Evolutionary conservation across 169 alveolate species (phyloP).

Genomic region (Cryptosporidium baileyi): DNA sequence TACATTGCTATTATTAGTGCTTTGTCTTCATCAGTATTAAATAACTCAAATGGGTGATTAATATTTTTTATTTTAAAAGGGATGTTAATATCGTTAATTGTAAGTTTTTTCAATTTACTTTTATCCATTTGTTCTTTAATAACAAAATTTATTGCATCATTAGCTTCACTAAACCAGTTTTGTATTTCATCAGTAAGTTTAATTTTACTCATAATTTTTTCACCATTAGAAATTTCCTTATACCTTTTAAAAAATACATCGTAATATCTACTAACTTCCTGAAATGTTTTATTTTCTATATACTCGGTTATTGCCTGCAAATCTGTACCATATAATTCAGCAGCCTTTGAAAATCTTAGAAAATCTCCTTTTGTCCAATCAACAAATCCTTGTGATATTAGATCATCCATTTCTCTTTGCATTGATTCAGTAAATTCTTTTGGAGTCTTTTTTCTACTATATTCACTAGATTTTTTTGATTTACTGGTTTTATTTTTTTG

Average conservation of each 20-base stretch:
- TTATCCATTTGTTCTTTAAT: slow-evolving; percentile 22
- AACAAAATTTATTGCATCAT: slow-evolving; percentile 25
- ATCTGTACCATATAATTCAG: slow-evolving; percentile 82
- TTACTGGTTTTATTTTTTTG: slow-evolving; percentile 75
- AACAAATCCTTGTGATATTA: slow-evolving; percentile 80
- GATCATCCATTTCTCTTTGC: slow-evolving; percentile 58
- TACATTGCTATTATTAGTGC: slow-evolving; percentile 46
- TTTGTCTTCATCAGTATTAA: slow-evolving; percentile 14
- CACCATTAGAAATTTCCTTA: slow-evolving; percentile 41
- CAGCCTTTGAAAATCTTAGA: slow-evolving; percentile 76
- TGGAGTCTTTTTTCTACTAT: background rate
- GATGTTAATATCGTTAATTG: background rate
- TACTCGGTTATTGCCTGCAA: background rate
- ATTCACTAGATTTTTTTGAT: slow-evolving; percentile 22
- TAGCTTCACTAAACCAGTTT: slow-evolving; percentile 48
- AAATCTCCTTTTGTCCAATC: slow-evolving; percentile 86
- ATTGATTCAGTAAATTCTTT: slow-evolving; percentile 22
- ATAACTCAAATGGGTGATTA: slow-evolving; percentile 14
- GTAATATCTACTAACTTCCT: slow-evolving; percentile 43
- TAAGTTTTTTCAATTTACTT: background rate
- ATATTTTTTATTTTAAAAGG: slow-evolving; percentile 51
- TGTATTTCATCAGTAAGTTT: slow-evolving; percentile 40
- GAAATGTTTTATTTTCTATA: slow-evolving; percentile 37
- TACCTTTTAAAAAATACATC: slow-evolving; percentile 33
- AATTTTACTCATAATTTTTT: slow-evolving; percentile 24